These are phyloP conservation scores for Pseudogymnoascus sp. DNA, from an alignment of 2,329 filamentous ascomycete species.

Conservation along the genomic window DNA sequence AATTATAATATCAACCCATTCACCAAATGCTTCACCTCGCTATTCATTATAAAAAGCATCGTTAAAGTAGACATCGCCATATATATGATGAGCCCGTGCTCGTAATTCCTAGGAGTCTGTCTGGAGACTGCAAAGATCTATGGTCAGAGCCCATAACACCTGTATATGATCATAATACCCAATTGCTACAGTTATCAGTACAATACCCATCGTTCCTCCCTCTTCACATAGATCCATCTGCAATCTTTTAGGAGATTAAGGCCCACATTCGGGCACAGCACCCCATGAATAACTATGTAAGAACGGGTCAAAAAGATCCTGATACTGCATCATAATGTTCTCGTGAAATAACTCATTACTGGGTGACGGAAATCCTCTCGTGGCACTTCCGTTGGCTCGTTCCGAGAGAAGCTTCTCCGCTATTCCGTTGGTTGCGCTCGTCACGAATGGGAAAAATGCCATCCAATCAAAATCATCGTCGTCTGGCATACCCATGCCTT, in stretches of 20 bases:
- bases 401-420: constrained; percentile 23
- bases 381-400: constrained; percentile 16
- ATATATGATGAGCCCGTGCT: background rate
- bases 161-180: background rate
- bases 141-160: background rate
- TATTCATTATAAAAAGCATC: background rate
- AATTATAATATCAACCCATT: background rate
- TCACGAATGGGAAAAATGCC: constrained; percentile 30
- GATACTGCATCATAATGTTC: constrained; percentile 20
- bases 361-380: constrained; percentile 17
- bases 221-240: no score
- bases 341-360: constrained; percentile 20
- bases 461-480: constrained; percentile 27
- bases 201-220: background rate
- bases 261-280: background rate
- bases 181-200: background rate
- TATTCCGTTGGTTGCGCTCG: constrained; percentile 25
- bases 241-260: background rate
- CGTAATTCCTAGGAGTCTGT: background rate
- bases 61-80: background rate
- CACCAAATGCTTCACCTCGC: background rate
- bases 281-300: constrained; percentile 6
- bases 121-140: background rate
- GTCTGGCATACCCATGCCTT: constrained; percentile 12
- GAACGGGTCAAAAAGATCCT: constrained; percentile 20